These are phyloP conservation scores for Colletotrichum agaves DNA, from an alignment of 2,329 filamentous ascomycete species.

Conservation along the genomic window DNA sequence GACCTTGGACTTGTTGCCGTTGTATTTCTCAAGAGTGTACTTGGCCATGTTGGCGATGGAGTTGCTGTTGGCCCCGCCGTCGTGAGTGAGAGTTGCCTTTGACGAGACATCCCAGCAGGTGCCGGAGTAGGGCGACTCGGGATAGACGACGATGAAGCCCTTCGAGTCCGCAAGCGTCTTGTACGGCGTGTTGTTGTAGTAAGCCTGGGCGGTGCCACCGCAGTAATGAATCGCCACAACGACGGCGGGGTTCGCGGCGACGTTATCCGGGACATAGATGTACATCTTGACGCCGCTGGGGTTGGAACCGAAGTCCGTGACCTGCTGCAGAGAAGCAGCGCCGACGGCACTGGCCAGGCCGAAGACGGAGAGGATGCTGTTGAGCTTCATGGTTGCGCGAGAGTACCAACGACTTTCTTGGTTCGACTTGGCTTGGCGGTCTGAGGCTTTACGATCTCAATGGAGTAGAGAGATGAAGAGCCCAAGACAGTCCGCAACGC, in stretches of 20 bases:
- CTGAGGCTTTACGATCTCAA: not conserved
- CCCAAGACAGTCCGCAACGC: not conserved
- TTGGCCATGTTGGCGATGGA: constrained; percentile 66
- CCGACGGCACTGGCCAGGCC: constrained; percentile 38
- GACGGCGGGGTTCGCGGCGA: constrained; percentile 55
- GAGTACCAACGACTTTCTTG: not conserved
- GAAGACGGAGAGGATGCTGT: constrained; percentile 29
- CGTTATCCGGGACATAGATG: constrained; percentile 45
- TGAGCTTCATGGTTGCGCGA: constrained; percentile 28
- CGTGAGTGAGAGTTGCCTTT: constrained; percentile 58
- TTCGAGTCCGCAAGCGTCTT: constrained; percentile 62
- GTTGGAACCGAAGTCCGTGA: constrained; percentile 45
- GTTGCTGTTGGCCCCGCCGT: constrained; percentile 62
- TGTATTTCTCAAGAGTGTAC: constrained; percentile 59
- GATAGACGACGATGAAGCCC: constrained; percentile 66
- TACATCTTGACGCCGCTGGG: constrained; percentile 44
- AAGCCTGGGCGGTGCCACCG: constrained; percentile 62
- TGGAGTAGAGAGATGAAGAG: not conserved
- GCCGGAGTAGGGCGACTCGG: constrained; percentile 52
- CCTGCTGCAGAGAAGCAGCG: constrained; percentile 43
- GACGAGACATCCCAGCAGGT: constrained; percentile 71
- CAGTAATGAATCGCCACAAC: constrained; percentile 69
- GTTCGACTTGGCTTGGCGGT: not conserved
- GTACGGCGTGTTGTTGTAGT: constrained; percentile 62
- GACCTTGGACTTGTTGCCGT: constrained; percentile 57